Percentiles rank a stretch among this genome's conserved stretches.
phyloP scores from a whole-genome alignment of 2,329 filamentous ascomycete species.

The Blumeriella jaapii region DNA sequence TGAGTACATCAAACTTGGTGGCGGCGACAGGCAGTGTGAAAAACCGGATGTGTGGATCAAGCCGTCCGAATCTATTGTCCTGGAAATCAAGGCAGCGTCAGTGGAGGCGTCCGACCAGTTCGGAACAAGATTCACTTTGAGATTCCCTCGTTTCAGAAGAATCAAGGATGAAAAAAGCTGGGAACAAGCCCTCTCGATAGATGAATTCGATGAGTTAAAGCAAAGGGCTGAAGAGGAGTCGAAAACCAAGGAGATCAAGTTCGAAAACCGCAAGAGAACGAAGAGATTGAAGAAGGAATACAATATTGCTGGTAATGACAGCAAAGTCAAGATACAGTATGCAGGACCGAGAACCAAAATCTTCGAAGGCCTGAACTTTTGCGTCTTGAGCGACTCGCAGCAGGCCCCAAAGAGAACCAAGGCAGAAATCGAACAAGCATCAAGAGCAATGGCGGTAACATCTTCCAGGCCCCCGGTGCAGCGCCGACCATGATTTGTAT shows the following conservation, averaged over 20 bases:
- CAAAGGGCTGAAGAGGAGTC: conserved; percentile 56
- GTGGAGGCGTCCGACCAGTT: conserved; percentile 68
- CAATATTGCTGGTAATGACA: conserved; percentile 59
- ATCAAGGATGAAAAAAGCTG: conserved; percentile 76
- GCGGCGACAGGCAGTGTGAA: conserved; percentile 62
- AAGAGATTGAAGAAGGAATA: conserved; percentile 59
- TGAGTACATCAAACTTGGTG: conserved; percentile 70
- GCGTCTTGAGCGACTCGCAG: conserved; percentile 65
- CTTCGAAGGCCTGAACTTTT: conserved; percentile 71
- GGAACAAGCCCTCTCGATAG: conserved; percentile 65
- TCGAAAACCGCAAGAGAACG: conserved; percentile 50
- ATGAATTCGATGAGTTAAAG: conserved; percentile 66
- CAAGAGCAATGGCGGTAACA: conserved; percentile 69
- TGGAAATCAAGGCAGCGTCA: conserved; percentile 81
- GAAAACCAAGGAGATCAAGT: conserved; percentile 64
- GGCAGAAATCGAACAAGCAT: conserved; percentile 68
- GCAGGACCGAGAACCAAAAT: conserved; percentile 47
- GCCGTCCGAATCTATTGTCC: conserved; percentile 73
- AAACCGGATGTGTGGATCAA: conserved; percentile 88
- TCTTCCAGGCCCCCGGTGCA: conserved; percentile 62
- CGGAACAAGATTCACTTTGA: conserved; percentile 62
- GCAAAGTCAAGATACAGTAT: conserved; percentile 38
- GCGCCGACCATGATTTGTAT: conserved; percentile 56
- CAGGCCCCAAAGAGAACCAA: conserved; percentile 65
- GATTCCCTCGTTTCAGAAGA: conserved; percentile 82